Evolutionary conservation across 352 stramenopile species (phyloP), one percentile per base, ranked within the genome.

Genomic region (Phytophthora gonapodyides): DNA sequence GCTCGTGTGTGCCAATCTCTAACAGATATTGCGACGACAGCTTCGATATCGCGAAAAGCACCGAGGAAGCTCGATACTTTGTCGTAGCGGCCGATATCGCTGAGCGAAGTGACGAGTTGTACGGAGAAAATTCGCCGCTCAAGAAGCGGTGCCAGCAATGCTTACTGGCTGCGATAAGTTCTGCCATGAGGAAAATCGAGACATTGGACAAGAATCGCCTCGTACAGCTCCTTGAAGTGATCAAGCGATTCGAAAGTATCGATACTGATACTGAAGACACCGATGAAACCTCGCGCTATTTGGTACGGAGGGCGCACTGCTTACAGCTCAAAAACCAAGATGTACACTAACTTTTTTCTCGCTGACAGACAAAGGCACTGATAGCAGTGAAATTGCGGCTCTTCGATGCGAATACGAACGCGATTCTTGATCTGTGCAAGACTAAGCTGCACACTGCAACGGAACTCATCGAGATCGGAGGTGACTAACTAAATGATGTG

Each of bases 11-110:
- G 6, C 27, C 27, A 31, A 3, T 31, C 5, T 31, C 27, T 31
- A 31, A 31, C 27, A 31, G 27, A 31, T 9, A 31, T 31, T 31
- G 27, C 40, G 27, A n/a, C 12, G 30, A 31, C 30, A 94, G 84
- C 54, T 91, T 94, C 64, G 81, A 79, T 17, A 76, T 91, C 47
- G 84, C 75, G 24, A 88, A 88, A 57, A 84, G 51, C 37, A 78
- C 76, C 34, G 75, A 86, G 24, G 57, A 79, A 10, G 56, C 68
- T 0, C 61, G 65, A 36, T 61, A 86, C 11, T 94, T 91, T 60
- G 55, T 89, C 44, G 37, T 82, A 11, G 82, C 81, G 21, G 80
- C 79, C 16, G 68, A 87, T 56, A 78, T 92, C 9, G 74, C 84
- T 24, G 64, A 81, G 34, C 56, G 64, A 9, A 75, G 78, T 10